These are phyloP conservation scores for Aspergillus luchuensis DNA, from an alignment of 2,329 filamentous ascomycete species.

Conservation along the genomic window DNA sequence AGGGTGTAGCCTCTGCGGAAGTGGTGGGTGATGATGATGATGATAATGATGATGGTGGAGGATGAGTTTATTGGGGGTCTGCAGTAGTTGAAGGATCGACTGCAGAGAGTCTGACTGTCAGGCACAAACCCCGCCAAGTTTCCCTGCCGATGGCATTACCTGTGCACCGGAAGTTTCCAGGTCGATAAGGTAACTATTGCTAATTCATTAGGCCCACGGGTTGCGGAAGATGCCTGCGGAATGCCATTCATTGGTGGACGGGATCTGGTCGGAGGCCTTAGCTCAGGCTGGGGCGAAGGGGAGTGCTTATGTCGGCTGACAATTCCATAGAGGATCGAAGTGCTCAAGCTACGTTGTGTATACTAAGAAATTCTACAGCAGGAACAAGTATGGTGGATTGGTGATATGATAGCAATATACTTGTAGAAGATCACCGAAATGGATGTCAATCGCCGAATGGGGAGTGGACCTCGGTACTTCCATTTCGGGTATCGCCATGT, in stretches of 20 bases:
- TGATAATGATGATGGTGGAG: background rate
- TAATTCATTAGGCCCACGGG: background rate
- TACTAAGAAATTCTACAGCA: no score
- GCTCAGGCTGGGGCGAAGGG: background rate
- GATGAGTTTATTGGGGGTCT: background rate
- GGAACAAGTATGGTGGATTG: no score
- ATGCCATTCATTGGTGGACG: background rate
- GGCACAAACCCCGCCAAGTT: conserved; percentile 1
- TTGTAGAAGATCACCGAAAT: background rate
- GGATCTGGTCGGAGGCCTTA: background rate
- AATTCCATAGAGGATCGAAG: background rate
- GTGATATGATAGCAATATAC: no score
- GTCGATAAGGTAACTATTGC: background rate
- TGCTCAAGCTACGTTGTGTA: background rate
- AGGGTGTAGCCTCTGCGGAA: background rate
- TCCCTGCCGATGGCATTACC: background rate
- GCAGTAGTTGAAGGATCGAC: background rate
- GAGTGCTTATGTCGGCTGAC: background rate
- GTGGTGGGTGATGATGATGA: background rate
- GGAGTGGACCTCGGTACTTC: background rate
- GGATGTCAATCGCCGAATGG: background rate
- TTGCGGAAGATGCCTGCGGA: background rate
- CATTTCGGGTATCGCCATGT: background rate
- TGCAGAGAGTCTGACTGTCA: background rate
- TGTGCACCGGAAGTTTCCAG: background rate